These are phyloP conservation scores for Fusarium sp. DNA, from an alignment of 2,329 filamentous ascomycete species.

Conservation along the genomic window DNA sequence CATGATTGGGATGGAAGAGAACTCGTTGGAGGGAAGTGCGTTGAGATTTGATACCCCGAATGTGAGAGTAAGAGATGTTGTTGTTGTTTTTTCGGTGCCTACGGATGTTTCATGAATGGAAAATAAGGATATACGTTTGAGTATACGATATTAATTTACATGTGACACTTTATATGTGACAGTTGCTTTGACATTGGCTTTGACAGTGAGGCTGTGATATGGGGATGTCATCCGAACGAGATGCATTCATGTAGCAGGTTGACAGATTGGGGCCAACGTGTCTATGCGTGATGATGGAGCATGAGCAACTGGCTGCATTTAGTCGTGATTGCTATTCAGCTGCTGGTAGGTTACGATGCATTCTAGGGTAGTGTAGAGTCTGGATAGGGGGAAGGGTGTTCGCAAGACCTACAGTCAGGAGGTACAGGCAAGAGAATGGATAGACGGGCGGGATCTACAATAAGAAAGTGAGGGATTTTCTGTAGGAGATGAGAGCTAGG, in stretches of 20 bases:
- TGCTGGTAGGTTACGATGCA: background rate
- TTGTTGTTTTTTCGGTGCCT: background rate
- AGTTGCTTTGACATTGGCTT: background rate
- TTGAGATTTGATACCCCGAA: conserved; percentile 39
- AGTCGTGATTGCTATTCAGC: too few species aligned
- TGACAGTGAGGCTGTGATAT: background rate
- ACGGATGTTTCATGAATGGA: background rate
- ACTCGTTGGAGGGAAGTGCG: conserved; percentile 2
- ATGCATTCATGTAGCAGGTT: background rate
- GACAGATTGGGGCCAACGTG: background rate
- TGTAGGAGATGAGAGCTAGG: background rate
- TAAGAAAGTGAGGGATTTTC: too few species aligned
- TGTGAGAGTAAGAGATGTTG: conserved; percentile 24
- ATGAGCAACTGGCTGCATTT: too few species aligned
- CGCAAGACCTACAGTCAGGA: background rate
- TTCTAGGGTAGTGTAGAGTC: background rate
- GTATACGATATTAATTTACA: background rate
- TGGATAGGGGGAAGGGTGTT: background rate
- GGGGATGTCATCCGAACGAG: background rate
- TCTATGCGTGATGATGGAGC: too few species aligned
- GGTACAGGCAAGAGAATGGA: background rate
- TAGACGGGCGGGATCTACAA: background rate
- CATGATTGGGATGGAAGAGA: conserved; percentile 16
- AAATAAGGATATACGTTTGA: background rate
- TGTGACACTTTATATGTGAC: background rate